Conservation (phyloP, 208 protist genomes). For the Leishmania tropica region DNA sequence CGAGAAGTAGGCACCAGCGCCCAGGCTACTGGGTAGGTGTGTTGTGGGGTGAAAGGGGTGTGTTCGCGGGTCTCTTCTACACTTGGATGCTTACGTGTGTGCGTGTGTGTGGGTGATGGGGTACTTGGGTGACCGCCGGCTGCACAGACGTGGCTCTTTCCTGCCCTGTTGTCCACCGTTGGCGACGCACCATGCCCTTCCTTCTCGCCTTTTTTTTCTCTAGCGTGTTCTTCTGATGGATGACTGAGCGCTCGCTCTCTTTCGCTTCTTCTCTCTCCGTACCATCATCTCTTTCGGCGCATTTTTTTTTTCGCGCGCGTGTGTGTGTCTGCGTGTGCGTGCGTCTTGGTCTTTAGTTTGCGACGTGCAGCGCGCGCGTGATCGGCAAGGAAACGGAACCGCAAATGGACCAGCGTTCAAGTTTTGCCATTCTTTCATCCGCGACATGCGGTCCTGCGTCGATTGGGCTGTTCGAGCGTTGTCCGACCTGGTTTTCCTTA, state of each 20-base stretch:
- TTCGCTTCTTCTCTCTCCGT: neutral
- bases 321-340: no score
- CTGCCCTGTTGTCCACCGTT: neutral
- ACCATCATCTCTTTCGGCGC: neutral
- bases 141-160: neutral
- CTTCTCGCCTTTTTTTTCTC: neutral
- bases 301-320: neutral
- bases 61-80: neutral
- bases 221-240: neutral
- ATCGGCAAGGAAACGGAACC: neutral
- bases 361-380: neutral
- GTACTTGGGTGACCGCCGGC: neutral
- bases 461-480: neutral
- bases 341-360: neutral
- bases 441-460: neutral
- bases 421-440: neutral
- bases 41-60: neutral
- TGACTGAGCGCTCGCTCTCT: neutral
- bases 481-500: neutral
- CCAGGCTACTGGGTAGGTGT: neutral
- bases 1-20: neutral
- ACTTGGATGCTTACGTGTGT: neutral
- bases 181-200: neutral
- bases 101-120: neutral
- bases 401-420: neutral